phyloP scores from a whole-genome alignment of 2,329 filamentous ascomycete species.

The Paecilomyces sp. region DNA sequence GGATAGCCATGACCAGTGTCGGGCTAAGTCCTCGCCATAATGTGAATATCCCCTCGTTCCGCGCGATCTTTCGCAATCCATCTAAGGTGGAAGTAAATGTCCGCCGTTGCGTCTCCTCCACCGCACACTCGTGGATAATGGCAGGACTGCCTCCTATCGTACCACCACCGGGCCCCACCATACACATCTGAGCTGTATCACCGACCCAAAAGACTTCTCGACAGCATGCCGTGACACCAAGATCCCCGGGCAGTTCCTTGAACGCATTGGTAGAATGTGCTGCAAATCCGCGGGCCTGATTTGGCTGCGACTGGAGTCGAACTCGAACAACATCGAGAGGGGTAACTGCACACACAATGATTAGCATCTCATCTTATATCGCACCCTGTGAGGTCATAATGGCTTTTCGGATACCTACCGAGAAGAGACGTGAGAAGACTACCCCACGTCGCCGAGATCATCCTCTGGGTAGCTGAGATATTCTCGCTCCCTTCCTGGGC shows the following conservation, averaged over 20 bases:
- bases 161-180: conserved; percentile 49
- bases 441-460: conserved; percentile 87
- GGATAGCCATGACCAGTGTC: conserved; percentile 87
- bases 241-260: conserved; percentile 68
- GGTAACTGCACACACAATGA: conserved; percentile 56
- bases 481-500: conserved; percentile 29
- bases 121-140: conserved; percentile 63
- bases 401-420: conserved; percentile 50
- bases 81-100: conserved; percentile 89
- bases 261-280: conserved; percentile 46
- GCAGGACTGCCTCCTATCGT: conserved; percentile 36
- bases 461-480: conserved; percentile 80
- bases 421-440: conserved; percentile 84
- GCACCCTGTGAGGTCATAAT: neutral
- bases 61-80: conserved; percentile 86
- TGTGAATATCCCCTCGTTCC: conserved; percentile 79
- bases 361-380: conserved; percentile 6
- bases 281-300: conserved; percentile 50
- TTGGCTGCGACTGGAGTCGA: conserved; percentile 77
- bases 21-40: conserved; percentile 93
- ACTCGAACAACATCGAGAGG: conserved; percentile 95
- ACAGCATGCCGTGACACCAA: conserved; percentile 91
- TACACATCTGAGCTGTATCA: conserved; percentile 72
- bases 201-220: conserved; percentile 96
- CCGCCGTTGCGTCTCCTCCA: conserved; percentile 75